Evolutionary conservation across 2,329 filamentous ascomycete genomes (phyloP), one percentile per base, ranked within the genome.

Genomic region (Fusarium penzigii): DNA sequence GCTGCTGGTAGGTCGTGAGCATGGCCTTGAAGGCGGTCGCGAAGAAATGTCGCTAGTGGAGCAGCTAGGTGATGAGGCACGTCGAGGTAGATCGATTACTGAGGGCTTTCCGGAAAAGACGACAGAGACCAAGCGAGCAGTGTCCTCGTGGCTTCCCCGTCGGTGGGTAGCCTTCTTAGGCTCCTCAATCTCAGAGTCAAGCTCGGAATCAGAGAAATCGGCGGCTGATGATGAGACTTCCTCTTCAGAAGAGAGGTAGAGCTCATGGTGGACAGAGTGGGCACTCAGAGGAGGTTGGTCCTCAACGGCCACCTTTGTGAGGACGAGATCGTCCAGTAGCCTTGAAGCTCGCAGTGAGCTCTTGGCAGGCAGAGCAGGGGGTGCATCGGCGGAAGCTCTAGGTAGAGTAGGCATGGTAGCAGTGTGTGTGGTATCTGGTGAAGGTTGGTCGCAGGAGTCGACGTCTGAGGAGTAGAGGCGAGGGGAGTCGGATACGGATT

Each of bases 181-280:
- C 38, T 68, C 61, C 46, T 74, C 75, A 53, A 68, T 75, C 17
- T 71, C 72, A 44, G 75, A 79, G 57, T 82, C 77, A 58, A 72
- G 70, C 43, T 79, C 78, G 62, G 78, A 78, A 62, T 83, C 80
- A 49, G 81, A 85, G 56, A 80, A 80, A 68, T 83, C 78, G 67
- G 84, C 83, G 42, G 81, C 79, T 16, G 80, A 82, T 2, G 84
- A 84, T 2, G 84, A 86, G 29, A 78, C 82, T 57, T 86, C 84
- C 65, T 87, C 84, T 59, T 87, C 84, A 0, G 83, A 86, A 2
- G 83, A 86, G 25, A 87, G 78, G 67, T 87, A 87, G 52, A 82
- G 64, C 51, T 84, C 80, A 65, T 85, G 83, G 6, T 82, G 80
- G 2, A 76, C 72, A 17, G 74, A 70, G 43, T 75, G 70, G 13